Evolutionary conservation across 768 basidiomycete genomes (phyloP), one percentile per base, ranked within the genome.

Genomic region (Filobasidium wieringae): DNA sequence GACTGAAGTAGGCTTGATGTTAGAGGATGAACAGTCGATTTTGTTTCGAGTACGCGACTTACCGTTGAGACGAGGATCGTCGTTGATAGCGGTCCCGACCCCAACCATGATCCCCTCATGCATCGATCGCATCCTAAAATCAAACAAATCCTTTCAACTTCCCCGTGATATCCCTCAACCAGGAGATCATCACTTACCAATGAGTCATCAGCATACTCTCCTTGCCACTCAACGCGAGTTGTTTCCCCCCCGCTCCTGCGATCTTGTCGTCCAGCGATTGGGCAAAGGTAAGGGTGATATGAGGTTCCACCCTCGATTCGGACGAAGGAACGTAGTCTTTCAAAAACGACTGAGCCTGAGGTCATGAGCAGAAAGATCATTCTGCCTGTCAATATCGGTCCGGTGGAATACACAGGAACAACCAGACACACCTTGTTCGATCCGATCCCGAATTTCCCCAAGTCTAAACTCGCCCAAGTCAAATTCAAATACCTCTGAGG

Each of bases 51-150:
- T 68, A 79, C 78, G 29, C 82, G 81, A 49, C 82, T 63, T 64
- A 88, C 92, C 82, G 65, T 92, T 93, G n/a, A 99, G 78, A 67
- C 95, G 87, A 4, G 93, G 93, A 70, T 99, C 80, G 67, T 99
- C 93, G 60, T 89, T 88, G 43, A 89, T 74, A 22, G 88, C 83
- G 0, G 93, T 97, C 7, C 86, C 87, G 34, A 91, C 81, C 2
- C 93, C 93, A 41, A 99, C 79, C 14, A 99, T 76, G 59, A 99
- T 96, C 8, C 80, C 90, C 66, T 95, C 88, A 74, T 97, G 93
- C 79, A 88, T 81, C 0, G 88, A 79, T 61, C 93, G 78, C 82
- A 97, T 82, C 84, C 91, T 93, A 63, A 17, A 19, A n/a, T n/a
- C 14, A 36, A 27, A 34, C 39, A 24, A 32, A 6, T n/a, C 41